phyloP scores from a whole-genome alignment of 179 eudicot genomes.

The Amaranthus tricolor region DNA sequence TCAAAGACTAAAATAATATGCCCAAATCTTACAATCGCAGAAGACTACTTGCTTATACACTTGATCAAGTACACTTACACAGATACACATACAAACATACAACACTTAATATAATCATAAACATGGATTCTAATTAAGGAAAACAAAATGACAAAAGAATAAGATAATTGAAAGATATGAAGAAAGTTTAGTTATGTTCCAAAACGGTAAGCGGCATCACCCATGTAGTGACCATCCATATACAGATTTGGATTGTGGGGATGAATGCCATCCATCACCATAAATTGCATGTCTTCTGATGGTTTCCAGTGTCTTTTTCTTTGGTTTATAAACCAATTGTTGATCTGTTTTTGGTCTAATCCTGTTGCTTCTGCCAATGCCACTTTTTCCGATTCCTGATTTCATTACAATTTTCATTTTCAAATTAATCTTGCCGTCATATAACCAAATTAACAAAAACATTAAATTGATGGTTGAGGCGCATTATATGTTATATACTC shows the following conservation, averaged over 20 bases:
- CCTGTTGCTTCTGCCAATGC: slow-evolving; percentile 87
- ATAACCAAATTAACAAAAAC: not conserved
- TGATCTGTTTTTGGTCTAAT: slow-evolving; percentile 92
- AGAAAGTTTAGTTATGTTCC: slow-evolving; percentile 32
- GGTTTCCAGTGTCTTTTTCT: slow-evolving; percentile 98
- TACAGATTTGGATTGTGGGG: slow-evolving; percentile 59
- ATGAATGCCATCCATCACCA: slow-evolving; percentile 79
- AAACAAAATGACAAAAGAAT: not conserved
- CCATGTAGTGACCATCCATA: slow-evolving; percentile 88
- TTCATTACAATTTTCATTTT: not conserved
- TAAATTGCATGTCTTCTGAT: slow-evolving; percentile 89
- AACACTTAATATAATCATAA: not conserved
- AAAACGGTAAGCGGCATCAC: slow-evolving; percentile 68
- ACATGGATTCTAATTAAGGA: not conserved
- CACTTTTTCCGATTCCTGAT: slow-evolving; percentile 85
- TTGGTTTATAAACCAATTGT: slow-evolving; percentile 94
- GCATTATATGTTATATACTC: too few relatives aligned
- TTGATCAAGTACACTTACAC: not conserved
- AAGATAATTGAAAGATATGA: not conserved
- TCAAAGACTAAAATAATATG: not conserved
- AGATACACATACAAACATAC: slow-evolving; percentile 2
- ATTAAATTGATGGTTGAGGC: not conserved
- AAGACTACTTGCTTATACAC: slow-evolving; percentile 11
- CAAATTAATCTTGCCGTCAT: too few relatives aligned
- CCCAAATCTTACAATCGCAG: slow-evolving; percentile 13